Percentiles rank a stretch among this genome's conserved stretches.
phyloP scores from a whole-genome alignment of 106 monocot genomes.

The Dactylorhiza incarnata region DNA sequence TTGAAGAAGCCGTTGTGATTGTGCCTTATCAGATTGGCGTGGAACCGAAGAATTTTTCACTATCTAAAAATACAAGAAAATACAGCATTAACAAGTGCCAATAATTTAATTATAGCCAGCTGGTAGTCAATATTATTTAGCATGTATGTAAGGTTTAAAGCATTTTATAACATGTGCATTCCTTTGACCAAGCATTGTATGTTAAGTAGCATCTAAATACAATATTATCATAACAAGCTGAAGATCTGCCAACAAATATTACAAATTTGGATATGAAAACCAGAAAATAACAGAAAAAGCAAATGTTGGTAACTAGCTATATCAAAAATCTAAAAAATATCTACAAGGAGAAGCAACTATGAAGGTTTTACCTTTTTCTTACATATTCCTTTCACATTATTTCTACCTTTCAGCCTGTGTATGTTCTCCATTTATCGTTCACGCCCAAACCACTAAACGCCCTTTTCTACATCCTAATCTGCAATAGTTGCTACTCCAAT shows the following conservation, averaged over 20 bases:
- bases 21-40: conserved; percentile 49
- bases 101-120: not conserved
- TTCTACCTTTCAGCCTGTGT: not conserved
- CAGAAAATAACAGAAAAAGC: not conserved
- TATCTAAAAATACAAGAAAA: conserved; percentile 22
- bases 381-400: not conserved
- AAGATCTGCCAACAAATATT: not conserved
- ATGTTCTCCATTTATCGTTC: not conserved
- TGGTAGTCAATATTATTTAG: not conserved
- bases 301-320: not conserved
- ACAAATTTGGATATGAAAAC: not conserved
- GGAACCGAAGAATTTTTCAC: conserved; percentile 52
- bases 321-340: not conserved
- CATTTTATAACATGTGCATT: not conserved
- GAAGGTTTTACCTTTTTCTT: not conserved
- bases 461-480: not conserved
- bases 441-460: not conserved
- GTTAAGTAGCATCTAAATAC: not conserved
- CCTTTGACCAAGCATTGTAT: not conserved
- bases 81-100: not conserved
- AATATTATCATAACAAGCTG: not conserved
- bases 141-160: not conserved
- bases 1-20: conserved; percentile 70
- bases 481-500: not conserved
- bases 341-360: not conserved